A percentile compares a stretch with the other conserved stretches of the same genome.
Evolutionary conservation across 768 basidiomycete genomes (phyloP).

Genomic region (Hygrophorus russula): DNA sequence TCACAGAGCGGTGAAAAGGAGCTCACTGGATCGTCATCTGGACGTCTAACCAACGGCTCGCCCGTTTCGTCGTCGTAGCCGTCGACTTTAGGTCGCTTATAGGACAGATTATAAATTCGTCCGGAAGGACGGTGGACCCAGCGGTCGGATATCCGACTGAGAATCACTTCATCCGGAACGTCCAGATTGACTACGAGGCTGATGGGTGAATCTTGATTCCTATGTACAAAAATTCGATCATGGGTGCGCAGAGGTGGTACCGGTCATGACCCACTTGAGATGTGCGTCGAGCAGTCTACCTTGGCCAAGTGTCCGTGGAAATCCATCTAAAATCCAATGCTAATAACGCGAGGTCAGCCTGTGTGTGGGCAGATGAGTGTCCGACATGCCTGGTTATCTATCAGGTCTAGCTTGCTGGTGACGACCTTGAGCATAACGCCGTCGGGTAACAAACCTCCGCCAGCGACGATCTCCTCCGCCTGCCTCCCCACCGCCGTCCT

Average conservation of each 20-base stretch:
- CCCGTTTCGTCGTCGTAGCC: conserved; percentile 83
- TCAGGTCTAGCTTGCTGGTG: conserved; percentile 52
- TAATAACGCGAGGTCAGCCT: conserved; percentile 16
- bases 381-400: conserved; percentile 50
- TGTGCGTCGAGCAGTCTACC: conserved; percentile 68
- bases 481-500: conserved; percentile 62
- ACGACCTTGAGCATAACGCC: conserved; percentile 72
- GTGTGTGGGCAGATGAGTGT: neutral
- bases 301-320: conserved; percentile 83
- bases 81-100: conserved; percentile 71
- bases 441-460: conserved; percentile 69
- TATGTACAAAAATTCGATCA: conserved; percentile 16
- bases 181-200: conserved; percentile 80
- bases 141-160: conserved; percentile 79
- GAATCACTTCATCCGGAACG: conserved; percentile 79
- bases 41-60: conserved; percentile 76
- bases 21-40: conserved; percentile 82
- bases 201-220: conserved; percentile 52
- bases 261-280: conserved; percentile 40
- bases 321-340: conserved; percentile 92
- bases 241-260: neutral
- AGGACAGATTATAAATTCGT: conserved; percentile 82
- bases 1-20: neutral
- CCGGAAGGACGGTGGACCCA: conserved; percentile 86
- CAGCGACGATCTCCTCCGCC: conserved; percentile 71